Conservation (phyloP, 1,284 basidiomycete genomes). For the Naganishia liquefaciens region DNA sequence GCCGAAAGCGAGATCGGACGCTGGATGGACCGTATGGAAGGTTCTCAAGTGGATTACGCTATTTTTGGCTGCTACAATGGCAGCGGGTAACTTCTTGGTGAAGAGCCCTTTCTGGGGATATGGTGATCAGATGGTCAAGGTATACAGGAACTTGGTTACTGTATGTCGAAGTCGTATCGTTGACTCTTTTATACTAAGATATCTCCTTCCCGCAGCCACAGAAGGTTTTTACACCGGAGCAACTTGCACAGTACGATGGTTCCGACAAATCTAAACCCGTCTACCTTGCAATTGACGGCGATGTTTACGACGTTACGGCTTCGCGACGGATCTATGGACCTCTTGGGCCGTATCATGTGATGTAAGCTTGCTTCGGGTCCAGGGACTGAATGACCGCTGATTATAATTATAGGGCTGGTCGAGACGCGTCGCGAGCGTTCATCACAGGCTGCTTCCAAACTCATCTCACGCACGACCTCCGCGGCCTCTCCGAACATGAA, state of each 20-base stretch:
- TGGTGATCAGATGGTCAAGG: constrained; percentile 50
- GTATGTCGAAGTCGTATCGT: constrained; percentile 28
- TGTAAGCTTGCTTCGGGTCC: constrained; percentile 60
- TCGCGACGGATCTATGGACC: constrained; percentile 81
- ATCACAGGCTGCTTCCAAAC: constrained; percentile 87
- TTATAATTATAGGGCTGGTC: constrained; percentile 65
- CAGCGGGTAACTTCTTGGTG: constrained; percentile 76
- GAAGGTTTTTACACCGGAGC: constrained; percentile 34
- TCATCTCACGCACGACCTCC: constrained; percentile 84
- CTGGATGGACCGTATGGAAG: constrained; percentile 31
- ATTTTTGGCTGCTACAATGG: constrained; percentile 47
- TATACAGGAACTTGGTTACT: constrained; percentile 13
- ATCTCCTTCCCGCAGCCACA: constrained; percentile 10
- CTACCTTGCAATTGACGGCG: constrained; percentile 86
- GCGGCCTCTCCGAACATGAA: constrained; percentile 73
- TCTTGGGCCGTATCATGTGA: constrained; percentile 79
- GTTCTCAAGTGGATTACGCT: constrained; percentile 42
- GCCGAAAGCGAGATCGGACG: constrained; percentile 22
- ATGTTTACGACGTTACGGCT: constrained; percentile 85
- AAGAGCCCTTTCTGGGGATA: constrained; percentile 78
- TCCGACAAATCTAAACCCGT: constrained; percentile 67
- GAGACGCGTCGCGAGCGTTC: constrained; percentile 84
- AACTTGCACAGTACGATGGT: constrained; percentile 76
- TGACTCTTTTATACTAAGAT: constrained; percentile 54
- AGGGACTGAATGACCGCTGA: constrained; percentile 22